These are phyloP conservation scores for Pythium biforme DNA, from an alignment of 352 stramenopile genomes.

Conservation along the genomic window DNA sequence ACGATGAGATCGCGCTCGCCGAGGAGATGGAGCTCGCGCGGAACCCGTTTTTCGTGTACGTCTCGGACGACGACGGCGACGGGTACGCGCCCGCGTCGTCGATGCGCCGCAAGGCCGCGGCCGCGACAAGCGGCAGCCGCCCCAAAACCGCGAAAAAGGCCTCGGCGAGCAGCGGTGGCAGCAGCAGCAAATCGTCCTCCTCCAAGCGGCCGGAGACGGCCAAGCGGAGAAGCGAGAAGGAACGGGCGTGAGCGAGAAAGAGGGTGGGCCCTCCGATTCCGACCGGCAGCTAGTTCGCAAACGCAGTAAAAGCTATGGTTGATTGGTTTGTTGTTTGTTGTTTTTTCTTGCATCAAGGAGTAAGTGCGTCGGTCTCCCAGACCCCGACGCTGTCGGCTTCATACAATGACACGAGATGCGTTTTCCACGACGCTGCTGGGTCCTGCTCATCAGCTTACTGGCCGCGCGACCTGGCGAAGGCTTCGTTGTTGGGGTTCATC, in stretches of 20 bases:
- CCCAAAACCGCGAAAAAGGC: slow-evolving; percentile 65
- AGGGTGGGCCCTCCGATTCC: too few relatives aligned
- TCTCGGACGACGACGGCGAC: slow-evolving; percentile 77
- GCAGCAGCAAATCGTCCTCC: slow-evolving; percentile 43
- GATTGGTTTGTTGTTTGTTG: neutral
- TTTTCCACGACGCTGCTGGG: too few relatives aligned
- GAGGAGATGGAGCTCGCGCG: slow-evolving; percentile 69
- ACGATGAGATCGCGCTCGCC: slow-evolving; percentile 63
- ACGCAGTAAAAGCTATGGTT: too few relatives aligned
- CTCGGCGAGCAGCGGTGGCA: slow-evolving; percentile 36
- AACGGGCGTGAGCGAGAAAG: slow-evolving; percentile 3
- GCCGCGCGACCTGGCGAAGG: slow-evolving; percentile 21
- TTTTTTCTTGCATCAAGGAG: slow-evolving; percentile 1
- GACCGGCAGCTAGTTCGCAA: too few relatives aligned
- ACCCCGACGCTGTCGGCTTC: too few relatives aligned
- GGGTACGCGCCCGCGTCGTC: slow-evolving; percentile 65
- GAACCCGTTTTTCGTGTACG: slow-evolving; percentile 85
- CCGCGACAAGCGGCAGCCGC: slow-evolving; percentile 24
- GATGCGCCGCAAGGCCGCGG: slow-evolving; percentile 41
- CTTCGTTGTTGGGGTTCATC: slow-evolving; percentile 23
- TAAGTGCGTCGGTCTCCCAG: too few relatives aligned
- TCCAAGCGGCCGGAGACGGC: slow-evolving; percentile 63
- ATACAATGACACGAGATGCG: too few relatives aligned
- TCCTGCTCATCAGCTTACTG: neutral
- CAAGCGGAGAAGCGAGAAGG: slow-evolving; percentile 58